Percentiles rank a stretch among this genome's conserved stretches.
Conservation (phyloP, 768 basidiomycete genomes). For the Amanita muscaria region DNA sequence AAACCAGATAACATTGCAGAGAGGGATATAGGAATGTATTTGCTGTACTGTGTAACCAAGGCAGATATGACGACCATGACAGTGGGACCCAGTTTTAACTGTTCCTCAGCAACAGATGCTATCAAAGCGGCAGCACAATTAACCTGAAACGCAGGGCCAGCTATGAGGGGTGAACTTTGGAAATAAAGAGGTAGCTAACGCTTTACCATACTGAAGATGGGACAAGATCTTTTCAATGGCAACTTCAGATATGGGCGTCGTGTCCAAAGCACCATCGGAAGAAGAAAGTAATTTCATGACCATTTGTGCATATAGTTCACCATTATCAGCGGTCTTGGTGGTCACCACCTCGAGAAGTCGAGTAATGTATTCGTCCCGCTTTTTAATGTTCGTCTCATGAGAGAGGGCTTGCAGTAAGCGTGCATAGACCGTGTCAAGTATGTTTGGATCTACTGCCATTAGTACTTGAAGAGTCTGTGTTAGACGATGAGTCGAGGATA, state of each 20-base stretch:
- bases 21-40: constrained; percentile 41
- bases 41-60: constrained; percentile 53
- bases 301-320: constrained; percentile 48
- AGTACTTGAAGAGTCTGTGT: constrained; percentile 4
- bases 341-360: constrained; percentile 51
- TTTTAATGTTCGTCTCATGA: background rate
- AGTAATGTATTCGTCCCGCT: background rate
- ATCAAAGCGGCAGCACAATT: constrained; percentile 37
- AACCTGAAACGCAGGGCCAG: constrained; percentile 29
- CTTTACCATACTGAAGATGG: constrained; percentile 41
- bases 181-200: background rate
- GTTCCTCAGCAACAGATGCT: constrained; percentile 32
- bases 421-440: constrained; percentile 1
- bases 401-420: background rate
- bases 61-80: constrained; percentile 62
- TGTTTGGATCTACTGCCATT: constrained; percentile 12
- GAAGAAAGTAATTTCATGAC: constrained; percentile 33
- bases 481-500: background rate
- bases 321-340: constrained; percentile 37
- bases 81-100: constrained; percentile 40
- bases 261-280: constrained; percentile 26
- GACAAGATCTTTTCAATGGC: constrained; percentile 49
- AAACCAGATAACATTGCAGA: constrained; percentile 38
- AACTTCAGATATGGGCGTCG: constrained; percentile 40
- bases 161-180: constrained; percentile 21